Percentiles rank a stretch among this genome's conserved stretches.
Conservation (phyloP, 1,139 yeast genomes). For the Candida sp. region DNA sequence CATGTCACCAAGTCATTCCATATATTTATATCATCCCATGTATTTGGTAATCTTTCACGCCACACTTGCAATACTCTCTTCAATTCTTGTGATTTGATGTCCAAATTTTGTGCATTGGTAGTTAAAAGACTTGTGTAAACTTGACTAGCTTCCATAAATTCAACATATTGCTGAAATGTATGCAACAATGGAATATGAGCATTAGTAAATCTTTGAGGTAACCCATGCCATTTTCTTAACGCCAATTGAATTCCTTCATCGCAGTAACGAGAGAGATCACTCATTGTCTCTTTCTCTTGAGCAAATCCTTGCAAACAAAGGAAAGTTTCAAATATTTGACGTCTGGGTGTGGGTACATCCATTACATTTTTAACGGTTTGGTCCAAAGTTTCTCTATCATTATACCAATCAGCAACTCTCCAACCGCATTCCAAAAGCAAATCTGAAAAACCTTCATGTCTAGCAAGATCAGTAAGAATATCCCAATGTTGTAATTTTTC, state of each 20-base stretch:
- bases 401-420: constrained; percentile 99
- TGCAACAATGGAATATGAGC: constrained; percentile 92
- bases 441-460: constrained; percentile 97
- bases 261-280: constrained; percentile 79
- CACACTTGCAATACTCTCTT: constrained; percentile 95
- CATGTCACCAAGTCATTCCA: constrained; percentile 99
- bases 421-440: constrained; percentile 95
- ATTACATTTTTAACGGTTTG: constrained; percentile 93
- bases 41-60: constrained; percentile 95
- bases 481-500: constrained; percentile 99
- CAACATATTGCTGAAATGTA: constrained; percentile 96
- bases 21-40: constrained; percentile 95
- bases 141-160: constrained; percentile 96
- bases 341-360: constrained; percentile 98
- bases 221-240: constrained; percentile 87
- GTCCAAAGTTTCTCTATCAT: constrained; percentile 91
- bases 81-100: constrained; percentile 88
- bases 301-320: constrained; percentile 91
- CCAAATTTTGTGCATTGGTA: constrained; percentile 90
- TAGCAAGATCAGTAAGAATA: constrained; percentile 90
- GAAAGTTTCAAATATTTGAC: constrained; percentile 95
- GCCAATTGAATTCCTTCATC: constrained; percentile 97
- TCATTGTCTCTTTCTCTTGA: constrained; percentile 78
- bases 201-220: constrained; percentile 74
- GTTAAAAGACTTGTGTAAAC: constrained; percentile 86